Evolutionary conservation across 345 rosid genomes (phyloP).

Genomic region (Pistacia integerrima): DNA sequence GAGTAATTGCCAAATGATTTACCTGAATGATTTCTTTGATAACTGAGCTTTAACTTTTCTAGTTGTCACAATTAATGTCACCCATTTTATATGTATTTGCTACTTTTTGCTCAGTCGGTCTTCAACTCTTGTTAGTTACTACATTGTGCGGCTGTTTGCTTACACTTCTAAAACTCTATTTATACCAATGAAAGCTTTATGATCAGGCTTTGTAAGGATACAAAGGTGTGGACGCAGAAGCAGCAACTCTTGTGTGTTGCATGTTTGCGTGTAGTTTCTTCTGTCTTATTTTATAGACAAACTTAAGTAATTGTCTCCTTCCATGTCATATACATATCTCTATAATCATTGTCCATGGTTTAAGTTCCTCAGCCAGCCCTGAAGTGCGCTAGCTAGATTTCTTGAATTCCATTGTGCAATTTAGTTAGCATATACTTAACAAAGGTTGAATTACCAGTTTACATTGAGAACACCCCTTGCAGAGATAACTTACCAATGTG

Average conservation of each 20-base stretch:
- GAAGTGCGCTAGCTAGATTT: neutral
- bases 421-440: neutral
- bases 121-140: neutral
- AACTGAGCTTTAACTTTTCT: neutral
- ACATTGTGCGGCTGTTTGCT: neutral
- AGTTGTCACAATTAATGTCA: neutral
- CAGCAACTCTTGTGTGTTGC: neutral
- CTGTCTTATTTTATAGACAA: neutral
- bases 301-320: neutral
- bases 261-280: neutral
- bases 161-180: neutral
- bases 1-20: neutral
- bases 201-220: neutral
- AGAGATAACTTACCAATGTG: neutral
- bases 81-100: neutral
- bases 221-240: neutral
- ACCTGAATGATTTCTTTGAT: neutral
- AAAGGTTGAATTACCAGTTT: neutral
- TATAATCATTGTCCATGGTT: neutral
- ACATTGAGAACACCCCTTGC: neutral
- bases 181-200: neutral
- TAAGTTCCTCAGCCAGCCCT: neutral
- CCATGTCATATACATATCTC: neutral
- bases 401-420: neutral
- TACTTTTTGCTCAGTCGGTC: neutral